Conservation (phyloP, 2,329 filamentous ascomycete species). For the Sclerotinia subarctica region DNA sequence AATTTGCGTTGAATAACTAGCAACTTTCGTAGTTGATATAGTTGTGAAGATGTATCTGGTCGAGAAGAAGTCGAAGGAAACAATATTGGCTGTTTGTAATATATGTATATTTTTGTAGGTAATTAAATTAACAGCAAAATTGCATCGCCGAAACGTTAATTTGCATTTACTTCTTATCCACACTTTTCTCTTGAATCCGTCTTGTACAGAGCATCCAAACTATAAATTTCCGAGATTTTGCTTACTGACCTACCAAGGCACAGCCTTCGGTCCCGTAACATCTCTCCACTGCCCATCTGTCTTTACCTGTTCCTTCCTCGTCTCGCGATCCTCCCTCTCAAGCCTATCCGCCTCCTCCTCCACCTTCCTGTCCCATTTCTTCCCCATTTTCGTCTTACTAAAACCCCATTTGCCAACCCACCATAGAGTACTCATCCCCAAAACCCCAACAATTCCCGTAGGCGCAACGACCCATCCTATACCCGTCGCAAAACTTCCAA, state of each 20-base stretch:
- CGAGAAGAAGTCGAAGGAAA: no score
- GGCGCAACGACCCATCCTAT: constrained; percentile 36
- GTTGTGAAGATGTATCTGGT: no score
- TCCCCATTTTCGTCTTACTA: constrained; percentile 29
- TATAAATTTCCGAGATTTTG: no score
- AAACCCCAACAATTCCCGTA: constrained; percentile 32
- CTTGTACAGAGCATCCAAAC: neutral
- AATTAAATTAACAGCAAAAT: neutral
- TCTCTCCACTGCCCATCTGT: constrained; percentile 37
- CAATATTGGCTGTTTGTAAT: no score
- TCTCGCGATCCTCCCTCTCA: constrained; percentile 22
- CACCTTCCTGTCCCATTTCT: constrained; percentile 29
- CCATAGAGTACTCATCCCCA: constrained; percentile 35
- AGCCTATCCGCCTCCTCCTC: constrained; percentile 24
- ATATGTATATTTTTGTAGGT: no score
- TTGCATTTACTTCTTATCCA: neutral
- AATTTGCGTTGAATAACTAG: neutral
- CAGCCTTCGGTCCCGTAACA: constrained; percentile 34
- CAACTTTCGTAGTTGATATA: neutral
- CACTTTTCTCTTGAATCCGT: neutral
- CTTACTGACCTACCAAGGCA: constrained; percentile 32
- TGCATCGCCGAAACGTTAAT: neutral
- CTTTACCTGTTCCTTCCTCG: constrained; percentile 27
- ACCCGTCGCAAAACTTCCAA: constrained; percentile 35
- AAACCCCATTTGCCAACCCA: constrained; percentile 38